Evolutionary conservation across 495 filamentous ascomycete genomes (phyloP).

Genomic region (Penicillium pancosmium): DNA sequence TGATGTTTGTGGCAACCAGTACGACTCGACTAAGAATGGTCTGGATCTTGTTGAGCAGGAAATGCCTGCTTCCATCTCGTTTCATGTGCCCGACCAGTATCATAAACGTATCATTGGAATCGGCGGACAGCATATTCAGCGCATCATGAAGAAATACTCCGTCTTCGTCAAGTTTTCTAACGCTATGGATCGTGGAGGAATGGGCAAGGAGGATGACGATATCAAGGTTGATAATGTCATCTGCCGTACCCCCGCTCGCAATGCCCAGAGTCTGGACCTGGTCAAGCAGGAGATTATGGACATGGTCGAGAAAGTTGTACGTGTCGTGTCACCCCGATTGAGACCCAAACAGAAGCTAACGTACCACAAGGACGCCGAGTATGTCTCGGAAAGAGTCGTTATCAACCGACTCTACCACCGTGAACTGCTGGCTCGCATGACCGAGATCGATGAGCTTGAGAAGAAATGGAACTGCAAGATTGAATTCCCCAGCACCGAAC

Average conservation of each 20-base stretch:
- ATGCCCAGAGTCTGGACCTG: constrained; percentile 92
- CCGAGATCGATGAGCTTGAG: constrained; percentile 90
- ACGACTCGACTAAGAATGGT: constrained; percentile 89
- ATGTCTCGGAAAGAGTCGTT: constrained; percentile 86
- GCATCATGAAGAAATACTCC: constrained; percentile 99
- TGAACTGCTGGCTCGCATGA: constrained; percentile 82
- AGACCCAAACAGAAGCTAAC: constrained; percentile 11
- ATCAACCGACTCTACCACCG: constrained; percentile 96
- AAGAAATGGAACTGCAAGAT: constrained; percentile 99
- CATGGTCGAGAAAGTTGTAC: constrained; percentile 94
- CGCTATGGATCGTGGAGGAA: constrained; percentile 95
- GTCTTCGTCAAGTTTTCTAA: constrained; percentile 99
- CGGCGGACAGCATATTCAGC: constrained; percentile 96
- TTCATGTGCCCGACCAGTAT: constrained; percentile 99
- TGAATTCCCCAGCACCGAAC: constrained; percentile 93
- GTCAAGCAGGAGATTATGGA: constrained; percentile 99
- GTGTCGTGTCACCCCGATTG: constrained; percentile 24
- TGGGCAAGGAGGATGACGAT: constrained; percentile 94
- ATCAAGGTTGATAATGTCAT: constrained; percentile 99
- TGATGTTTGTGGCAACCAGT: constrained; percentile 87
- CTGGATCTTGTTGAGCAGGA: constrained; percentile 94
- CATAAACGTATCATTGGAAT: constrained; percentile 99
- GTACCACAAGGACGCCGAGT: constrained; percentile 77
- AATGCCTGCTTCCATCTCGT: constrained; percentile 98
- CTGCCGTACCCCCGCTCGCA: constrained; percentile 94